phyloP scores from a whole-genome alignment of 352 stramenopile species.

The Blastocystis sp. region DNA sequence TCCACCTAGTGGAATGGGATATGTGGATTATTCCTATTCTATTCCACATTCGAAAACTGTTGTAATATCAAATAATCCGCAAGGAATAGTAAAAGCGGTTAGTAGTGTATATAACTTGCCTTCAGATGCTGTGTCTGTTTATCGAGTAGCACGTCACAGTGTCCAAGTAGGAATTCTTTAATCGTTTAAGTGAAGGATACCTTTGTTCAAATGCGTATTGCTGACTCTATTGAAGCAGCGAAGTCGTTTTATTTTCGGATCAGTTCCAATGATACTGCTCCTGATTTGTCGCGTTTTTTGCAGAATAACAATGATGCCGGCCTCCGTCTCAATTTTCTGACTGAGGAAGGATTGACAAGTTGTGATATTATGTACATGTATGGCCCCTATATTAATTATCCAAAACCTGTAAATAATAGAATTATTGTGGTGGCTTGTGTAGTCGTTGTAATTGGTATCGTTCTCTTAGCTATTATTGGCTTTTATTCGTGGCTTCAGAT shows the following conservation, averaged over 20 bases:
- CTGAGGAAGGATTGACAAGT: background rate
- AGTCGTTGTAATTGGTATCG: background rate
- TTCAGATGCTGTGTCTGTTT: background rate
- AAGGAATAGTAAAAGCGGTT: background rate
- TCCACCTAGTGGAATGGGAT: background rate
- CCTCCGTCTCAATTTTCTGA: background rate
- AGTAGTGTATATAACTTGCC: background rate
- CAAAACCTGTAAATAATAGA: background rate
- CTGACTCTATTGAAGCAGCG: background rate
- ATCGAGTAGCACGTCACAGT: background rate
- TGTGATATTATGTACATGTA: background rate
- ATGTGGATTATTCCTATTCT: background rate
- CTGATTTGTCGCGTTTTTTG: background rate
- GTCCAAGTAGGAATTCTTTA: background rate
- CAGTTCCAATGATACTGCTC: background rate
- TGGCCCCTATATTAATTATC: background rate
- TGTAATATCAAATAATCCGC: slow-evolving; percentile 9
- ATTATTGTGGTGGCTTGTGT: background rate
- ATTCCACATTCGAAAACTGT: slow-evolving; percentile 10
- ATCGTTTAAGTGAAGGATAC: background rate
- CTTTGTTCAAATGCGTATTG: background rate
- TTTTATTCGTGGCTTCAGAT: slow-evolving; percentile 6
- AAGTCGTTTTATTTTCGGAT: background rate
- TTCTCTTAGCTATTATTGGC: background rate
- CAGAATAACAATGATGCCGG: background rate